phyloP scores from a whole-genome alignment of 2,329 filamentous ascomycete species.

The Neopestalotiopsis sp. region DNA sequence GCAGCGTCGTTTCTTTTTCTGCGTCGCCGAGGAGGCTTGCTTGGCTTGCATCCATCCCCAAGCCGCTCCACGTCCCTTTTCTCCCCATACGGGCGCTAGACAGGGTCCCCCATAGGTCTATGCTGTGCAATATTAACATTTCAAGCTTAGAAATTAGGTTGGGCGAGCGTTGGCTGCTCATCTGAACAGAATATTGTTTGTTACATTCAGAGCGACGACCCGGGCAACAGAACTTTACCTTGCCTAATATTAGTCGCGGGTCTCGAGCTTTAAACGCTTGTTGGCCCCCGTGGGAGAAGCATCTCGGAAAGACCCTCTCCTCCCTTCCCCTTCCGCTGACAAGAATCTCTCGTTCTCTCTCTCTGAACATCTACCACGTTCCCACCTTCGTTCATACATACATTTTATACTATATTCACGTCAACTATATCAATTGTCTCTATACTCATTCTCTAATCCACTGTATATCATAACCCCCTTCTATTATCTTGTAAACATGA shows the following conservation, averaged over 20 bases:
- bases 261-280: neutral
- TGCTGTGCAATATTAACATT: neutral
- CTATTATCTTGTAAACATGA: constrained; percentile 16
- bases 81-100: neutral
- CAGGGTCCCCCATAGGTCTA: neutral
- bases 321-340: neutral
- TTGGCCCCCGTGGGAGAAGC: neutral
- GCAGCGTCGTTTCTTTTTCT: neutral
- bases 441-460: neutral
- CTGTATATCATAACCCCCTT: neutral
- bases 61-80: neutral
- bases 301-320: neutral
- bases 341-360: neutral
- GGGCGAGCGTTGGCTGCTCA: neutral
- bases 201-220: neutral
- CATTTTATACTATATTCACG: neutral
- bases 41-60: neutral
- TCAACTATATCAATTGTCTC: neutral
- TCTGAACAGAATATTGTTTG: constrained; percentile 1
- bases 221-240: neutral
- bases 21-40: neutral
- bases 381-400: neutral
- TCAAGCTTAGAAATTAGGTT: neutral
- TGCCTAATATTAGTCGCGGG: neutral
- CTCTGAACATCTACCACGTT: neutral